A percentile compares a stretch with the other conserved stretches of the same genome.
Conservation (phyloP, 805 yeast genomes). For the Wickerhamiella musiphila region DNA sequence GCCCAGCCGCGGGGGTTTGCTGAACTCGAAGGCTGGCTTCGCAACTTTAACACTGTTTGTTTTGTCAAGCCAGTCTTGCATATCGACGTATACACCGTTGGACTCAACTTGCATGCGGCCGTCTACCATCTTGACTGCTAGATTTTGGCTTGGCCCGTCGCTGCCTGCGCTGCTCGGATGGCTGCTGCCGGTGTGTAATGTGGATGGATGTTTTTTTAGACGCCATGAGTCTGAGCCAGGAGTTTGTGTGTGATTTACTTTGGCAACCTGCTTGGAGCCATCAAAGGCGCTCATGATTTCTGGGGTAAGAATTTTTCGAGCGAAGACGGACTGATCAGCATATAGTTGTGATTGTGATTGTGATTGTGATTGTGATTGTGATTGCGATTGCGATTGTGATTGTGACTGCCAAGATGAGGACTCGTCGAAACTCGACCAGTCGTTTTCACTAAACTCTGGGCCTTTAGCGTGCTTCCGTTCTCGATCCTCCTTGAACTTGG, state of each 20-base stretch:
- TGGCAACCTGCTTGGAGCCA: too few species aligned
- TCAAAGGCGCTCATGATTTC: too few species aligned
- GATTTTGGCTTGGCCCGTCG: neutral
- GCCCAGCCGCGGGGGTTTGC: neutral
- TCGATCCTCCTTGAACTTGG: conserved; percentile 12
- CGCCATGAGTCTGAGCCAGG: too few species aligned
- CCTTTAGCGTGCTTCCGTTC: neutral
- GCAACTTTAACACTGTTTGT: conserved; percentile 4
- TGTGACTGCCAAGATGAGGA: too few species aligned
- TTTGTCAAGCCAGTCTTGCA: conserved; percentile 17
- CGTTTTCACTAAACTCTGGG: too few species aligned
- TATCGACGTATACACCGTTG: conserved; percentile 12
- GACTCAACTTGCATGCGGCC: conserved; percentile 16
- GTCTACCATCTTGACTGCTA: conserved; percentile 14
- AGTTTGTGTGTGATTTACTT: too few species aligned
- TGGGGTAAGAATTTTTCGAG: too few species aligned
- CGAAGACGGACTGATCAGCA: too few species aligned
- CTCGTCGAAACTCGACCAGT: too few species aligned
- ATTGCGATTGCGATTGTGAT: neutral
- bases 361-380: neutral
- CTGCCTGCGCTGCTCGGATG: neutral
- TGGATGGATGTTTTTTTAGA: too few species aligned
- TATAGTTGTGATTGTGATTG: neutral
- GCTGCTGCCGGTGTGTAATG: too few species aligned
- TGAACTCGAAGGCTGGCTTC: neutral